Conservation (phyloP, 2,329 filamentous ascomycete species). For the Scedosporium minutisporum region DNA sequence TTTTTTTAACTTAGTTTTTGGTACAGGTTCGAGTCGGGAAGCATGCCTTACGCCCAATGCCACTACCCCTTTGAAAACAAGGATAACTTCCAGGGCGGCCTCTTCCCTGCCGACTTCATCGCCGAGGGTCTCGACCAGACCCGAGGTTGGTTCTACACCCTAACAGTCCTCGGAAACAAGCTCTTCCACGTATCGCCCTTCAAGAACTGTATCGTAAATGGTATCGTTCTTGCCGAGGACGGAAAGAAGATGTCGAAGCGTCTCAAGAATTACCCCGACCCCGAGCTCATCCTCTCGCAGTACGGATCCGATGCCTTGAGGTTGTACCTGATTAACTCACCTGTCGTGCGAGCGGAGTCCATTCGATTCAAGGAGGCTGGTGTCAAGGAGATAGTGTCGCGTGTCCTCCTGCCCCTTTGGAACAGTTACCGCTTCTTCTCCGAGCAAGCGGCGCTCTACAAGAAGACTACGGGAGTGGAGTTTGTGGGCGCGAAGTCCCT, state of each 20-base stretch:
- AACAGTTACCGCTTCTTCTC: slow-evolving; percentile 19
- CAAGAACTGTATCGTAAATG: slow-evolving; percentile 18
- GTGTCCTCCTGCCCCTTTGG: slow-evolving; percentile 17
- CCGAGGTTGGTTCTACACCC: slow-evolving; percentile 19
- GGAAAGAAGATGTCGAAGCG: slow-evolving; percentile 21
- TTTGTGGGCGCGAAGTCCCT: slow-evolving; percentile 11
- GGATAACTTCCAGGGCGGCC: slow-evolving; percentile 12
- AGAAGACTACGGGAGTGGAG: slow-evolving; percentile 13
- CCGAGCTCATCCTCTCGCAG: slow-evolving; percentile 12
- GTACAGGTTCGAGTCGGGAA: slow-evolving; percentile 16
- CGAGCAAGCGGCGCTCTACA: slow-evolving; percentile 15
- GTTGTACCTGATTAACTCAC: slow-evolving; percentile 19
- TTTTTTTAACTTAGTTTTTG: background rate
- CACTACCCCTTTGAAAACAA: slow-evolving; percentile 18
- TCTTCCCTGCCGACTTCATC: slow-evolving; percentile 19
- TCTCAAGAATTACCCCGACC: slow-evolving; percentile 18
- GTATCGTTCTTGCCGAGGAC: slow-evolving; percentile 18
- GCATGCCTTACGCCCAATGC: slow-evolving; percentile 17
- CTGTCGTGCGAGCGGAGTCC: slow-evolving; percentile 17
- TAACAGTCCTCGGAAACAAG: slow-evolving; percentile 16
- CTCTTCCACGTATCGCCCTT: slow-evolving; percentile 17
- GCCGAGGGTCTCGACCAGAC: slow-evolving; percentile 18
- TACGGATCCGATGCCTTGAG: slow-evolving; percentile 18
- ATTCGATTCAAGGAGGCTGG: slow-evolving; percentile 17
- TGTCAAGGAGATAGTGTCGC: slow-evolving; percentile 16